Evolutionary conservation across 768 basidiomycete species (phyloP).

Genomic region (Tylopilus balloui): DNA sequence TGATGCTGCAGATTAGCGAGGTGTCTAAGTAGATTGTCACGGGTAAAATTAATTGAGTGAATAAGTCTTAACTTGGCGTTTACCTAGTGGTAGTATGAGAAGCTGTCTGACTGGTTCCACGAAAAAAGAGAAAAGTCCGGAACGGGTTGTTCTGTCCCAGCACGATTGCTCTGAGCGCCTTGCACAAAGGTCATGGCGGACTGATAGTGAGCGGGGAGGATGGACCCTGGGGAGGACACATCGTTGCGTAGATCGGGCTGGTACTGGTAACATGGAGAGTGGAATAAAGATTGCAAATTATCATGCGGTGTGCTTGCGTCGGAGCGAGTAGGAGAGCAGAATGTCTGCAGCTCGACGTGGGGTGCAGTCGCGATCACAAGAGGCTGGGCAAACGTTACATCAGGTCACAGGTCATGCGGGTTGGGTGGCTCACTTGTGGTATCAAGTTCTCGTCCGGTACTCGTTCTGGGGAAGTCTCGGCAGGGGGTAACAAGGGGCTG

Average conservation of each 20-base stretch:
- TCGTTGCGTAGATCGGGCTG: background rate
- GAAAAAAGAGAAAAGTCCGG: conserved; percentile 19
- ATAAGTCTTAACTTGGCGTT: conserved; percentile 28
- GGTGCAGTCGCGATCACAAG: background rate
- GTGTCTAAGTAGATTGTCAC: conserved; percentile 7
- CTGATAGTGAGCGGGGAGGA: conserved; percentile 7
- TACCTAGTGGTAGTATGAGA: conserved; percentile 18
- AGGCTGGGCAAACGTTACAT: conserved; percentile 9
- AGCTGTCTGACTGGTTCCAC: conserved; percentile 23
- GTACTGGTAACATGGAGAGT: conserved; percentile 2
- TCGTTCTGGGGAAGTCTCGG: background rate
- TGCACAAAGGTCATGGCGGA: conserved; percentile 14
- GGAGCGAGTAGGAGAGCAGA: background rate
- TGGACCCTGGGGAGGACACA: background rate
- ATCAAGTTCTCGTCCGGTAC: background rate
- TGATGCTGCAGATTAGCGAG: conserved; percentile 14
- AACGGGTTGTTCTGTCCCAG: conserved; percentile 4
- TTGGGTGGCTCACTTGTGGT: conserved; percentile 13
- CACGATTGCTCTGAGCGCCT: background rate
- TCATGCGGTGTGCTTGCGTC: background rate
- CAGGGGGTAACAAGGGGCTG: conserved; percentile 31
- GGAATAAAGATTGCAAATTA: background rate
- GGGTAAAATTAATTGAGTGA: conserved; percentile 18
- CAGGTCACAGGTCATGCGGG: background rate
- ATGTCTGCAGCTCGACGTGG: conserved; percentile 1